Evolutionary conservation across 2,329 filamentous ascomycete species (phyloP), one percentile per base, ranked within the genome.

Genomic region (Xylariaceae sp.): DNA sequence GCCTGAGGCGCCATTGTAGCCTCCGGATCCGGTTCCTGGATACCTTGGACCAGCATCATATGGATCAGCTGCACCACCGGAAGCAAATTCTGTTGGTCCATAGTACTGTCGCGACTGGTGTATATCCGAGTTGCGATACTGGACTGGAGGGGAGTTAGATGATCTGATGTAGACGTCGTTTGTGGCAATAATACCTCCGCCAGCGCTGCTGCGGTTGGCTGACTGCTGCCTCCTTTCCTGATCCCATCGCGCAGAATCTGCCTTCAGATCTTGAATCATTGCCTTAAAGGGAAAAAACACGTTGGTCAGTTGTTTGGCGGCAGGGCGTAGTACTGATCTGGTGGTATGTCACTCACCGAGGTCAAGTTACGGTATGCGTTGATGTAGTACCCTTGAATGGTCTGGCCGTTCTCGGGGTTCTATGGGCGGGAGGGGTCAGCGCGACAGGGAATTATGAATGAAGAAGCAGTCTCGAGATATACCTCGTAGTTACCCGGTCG

Each of bases 351-450:
- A 70, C 83, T 71, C 76, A 89, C 86, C 60, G 83, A 83, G 57
- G 86, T 90, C 61, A 90, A 69, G 63, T 88, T 88, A 53, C 86
- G 79, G 67, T 90, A 90, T 51, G 85, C 86, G 39, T 82, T 88
- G 64, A 90, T 87, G 67, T 81, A 87, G 70, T 86, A 90, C 56
- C 86, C 86, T 60, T 80, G 76, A 52, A 82, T 81, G 54, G 78
- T 71, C 68, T 85, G 77, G 55, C 77, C 73, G 45, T 66, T 77
- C 57, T 74, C 66, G 17, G 75, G 72, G 61, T 80, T 77, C 76
- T 80, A 48, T 43, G 39, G 47, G 19, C 25, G 40, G 47, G 6
- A 7, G 19, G 35, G 33, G 54, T 60, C 40, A 63, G 54, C 48
- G 48, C 20, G 45, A 47, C 50, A n/a, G n/a, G n/a, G n/a, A n/a